These are phyloP conservation scores for Leccinum arenicola DNA, from an alignment of 768 basidiomycete genomes.

Conservation along the genomic window DNA sequence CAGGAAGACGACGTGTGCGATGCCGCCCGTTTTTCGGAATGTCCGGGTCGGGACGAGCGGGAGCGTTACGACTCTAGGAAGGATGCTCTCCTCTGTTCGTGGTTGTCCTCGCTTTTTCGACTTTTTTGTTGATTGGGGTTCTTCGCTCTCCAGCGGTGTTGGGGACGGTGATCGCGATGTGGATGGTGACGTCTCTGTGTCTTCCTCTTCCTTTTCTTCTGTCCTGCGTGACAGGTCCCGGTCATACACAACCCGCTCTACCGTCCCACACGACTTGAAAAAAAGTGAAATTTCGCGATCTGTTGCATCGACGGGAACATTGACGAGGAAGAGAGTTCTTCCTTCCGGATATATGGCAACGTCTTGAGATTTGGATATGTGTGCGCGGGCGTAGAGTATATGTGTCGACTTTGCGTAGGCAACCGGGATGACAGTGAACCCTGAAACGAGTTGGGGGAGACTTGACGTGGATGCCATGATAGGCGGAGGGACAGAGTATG, in stretches of 20 bases:
- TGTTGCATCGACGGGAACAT: conserved; percentile 85
- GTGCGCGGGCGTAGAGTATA: conserved; percentile 73
- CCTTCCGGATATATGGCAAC: conserved; percentile 41
- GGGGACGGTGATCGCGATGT: not conserved
- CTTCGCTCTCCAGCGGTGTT: conserved; percentile 1
- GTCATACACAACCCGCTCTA: conserved; percentile 73
- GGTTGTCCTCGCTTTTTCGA: conserved; percentile 31
- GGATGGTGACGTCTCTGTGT: not conserved
- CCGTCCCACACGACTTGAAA: conserved; percentile 74
- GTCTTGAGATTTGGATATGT: conserved; percentile 46
- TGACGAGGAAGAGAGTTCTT: conserved; percentile 85
- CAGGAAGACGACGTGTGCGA: conserved; percentile 71
- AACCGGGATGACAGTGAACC: conserved; percentile 38
- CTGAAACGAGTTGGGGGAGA: conserved; percentile 28
- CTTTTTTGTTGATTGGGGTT: conserved; percentile 20
- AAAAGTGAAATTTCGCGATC: conserved; percentile 73
- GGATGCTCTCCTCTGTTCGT: conserved; percentile 20
- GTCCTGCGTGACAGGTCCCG: conserved; percentile 35
- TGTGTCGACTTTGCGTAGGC: conserved; percentile 49
- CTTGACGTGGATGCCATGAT: conserved; percentile 7
- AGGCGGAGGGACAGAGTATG: not conserved
- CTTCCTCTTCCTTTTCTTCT: conserved; percentile 29
- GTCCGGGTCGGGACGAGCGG: conserved; percentile 52
- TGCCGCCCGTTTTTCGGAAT: conserved; percentile 58
- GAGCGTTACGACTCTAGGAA: conserved; percentile 59